Evolutionary conservation across 2,329 filamentous ascomycete species (phyloP), one percentile per base, ranked within the genome.

Genomic region (Juglanconis oblonga): DNA sequence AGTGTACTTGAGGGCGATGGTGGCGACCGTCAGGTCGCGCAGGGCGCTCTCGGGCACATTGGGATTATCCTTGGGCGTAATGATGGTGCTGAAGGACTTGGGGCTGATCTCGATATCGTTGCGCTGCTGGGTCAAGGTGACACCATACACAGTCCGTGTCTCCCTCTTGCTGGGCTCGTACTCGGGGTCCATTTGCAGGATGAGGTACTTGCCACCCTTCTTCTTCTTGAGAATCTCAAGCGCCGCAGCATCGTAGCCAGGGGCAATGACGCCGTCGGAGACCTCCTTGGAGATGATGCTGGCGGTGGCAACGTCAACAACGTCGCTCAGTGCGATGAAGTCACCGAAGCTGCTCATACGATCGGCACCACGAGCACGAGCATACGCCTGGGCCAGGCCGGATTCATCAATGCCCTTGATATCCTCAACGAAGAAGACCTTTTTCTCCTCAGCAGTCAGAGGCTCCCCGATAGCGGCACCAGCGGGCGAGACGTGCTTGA

Each of bases 271-370:
- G 76, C 95, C 95, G 73, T 99, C 95, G 1, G 94, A 98, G 24
- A 99, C 95, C 80, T 99, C 95, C 72, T 94, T 92, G 64, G 91
- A 93, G 79, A 99, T 97, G 77, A 99, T 97, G 82, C 92, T 96
- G 60, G 95, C 95, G 2, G 95, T 99, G 44, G 92, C 87, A 1
- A 96, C 83, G 74, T 99, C 95, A 60, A 97, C 93, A 58, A 92
- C 79, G 72, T 96, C 90, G 66, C 92, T 96, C 36, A 98, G 86
- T 47, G 94, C 95, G 72, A 98, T 96, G 74, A 98, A 84, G 75
- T 99, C 95, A 65, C 95, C 95, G 72, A 98, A 99, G 79, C 91
- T 96, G 76, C 92, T 97, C 95, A 98, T 98, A 69, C 95, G 91
- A 79, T 99, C 95, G 52, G 95, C 93, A 66, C 95, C 95, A 71